phyloP scores from a whole-genome alignment of 1,284 basidiomycete species.

The Trichosporon faecale region DNA sequence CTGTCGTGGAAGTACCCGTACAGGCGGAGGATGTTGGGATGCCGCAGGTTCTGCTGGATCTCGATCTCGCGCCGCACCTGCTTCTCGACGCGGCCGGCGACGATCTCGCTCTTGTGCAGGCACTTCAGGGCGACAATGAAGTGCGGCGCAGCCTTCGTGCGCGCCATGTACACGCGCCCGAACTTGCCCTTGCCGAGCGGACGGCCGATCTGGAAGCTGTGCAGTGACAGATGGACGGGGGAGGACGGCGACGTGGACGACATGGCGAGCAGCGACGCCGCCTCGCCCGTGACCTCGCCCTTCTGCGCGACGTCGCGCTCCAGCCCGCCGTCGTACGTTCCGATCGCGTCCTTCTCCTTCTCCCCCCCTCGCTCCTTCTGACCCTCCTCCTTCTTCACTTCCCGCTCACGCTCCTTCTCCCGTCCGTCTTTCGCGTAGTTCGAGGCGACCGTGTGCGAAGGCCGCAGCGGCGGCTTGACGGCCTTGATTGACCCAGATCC shows the following conservation, averaged over 20 bases:
- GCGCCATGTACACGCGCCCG: conserved; percentile 96
- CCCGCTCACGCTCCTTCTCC: neutral
- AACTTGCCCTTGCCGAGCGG: conserved; percentile 98
- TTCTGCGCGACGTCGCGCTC: conserved; percentile 65
- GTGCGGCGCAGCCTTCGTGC: conserved; percentile 78
- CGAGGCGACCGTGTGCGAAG: neutral
- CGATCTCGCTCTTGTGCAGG: conserved; percentile 93
- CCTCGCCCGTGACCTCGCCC: conserved; percentile 62
- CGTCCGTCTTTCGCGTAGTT: neutral
- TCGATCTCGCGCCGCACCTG: conserved; percentile 97
- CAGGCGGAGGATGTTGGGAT: conserved; percentile 91
- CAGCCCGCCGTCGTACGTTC: conserved; percentile 79
- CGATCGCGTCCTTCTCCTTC: conserved; percentile 60
- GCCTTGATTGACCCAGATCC: neutral
- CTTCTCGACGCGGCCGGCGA: conserved; percentile 85
- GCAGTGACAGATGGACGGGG: conserved; percentile 56
- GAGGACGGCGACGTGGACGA: neutral
- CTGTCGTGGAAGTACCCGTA: conserved; percentile 97
- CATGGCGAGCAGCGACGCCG: conserved; percentile 62
- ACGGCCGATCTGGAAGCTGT: conserved; percentile 88
- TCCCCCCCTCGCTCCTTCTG: neutral
- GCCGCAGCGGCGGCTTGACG: neutral
- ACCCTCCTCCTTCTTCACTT: conserved; percentile 13
- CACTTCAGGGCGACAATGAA: conserved; percentile 98
- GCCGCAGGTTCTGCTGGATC: conserved; percentile 95